Evolutionary conservation across 768 basidiomycete genomes (phyloP), one percentile per base, ranked within the genome.

Genomic region (Mycena amicta): DNA sequence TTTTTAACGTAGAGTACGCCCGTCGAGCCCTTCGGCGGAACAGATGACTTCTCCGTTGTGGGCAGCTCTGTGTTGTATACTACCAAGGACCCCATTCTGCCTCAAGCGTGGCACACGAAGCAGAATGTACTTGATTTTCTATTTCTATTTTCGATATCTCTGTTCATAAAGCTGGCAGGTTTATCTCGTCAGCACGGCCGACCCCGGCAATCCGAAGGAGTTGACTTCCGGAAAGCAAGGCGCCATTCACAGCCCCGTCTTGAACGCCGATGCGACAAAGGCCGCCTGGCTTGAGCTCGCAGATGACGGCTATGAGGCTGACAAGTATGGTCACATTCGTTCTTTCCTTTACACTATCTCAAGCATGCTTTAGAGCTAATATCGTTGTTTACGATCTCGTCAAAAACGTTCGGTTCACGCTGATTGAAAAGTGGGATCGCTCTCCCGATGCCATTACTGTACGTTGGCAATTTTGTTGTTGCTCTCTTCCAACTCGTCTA

Each of bases 201-300:
- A 86, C 40, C 66, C 70, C 31, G 70, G 74, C 18, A 69, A 79
- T 53, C 83, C 88, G 16, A 76, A 73, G 31, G 89, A 91, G 62
- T 76, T 98, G 47, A 96, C 95, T 0, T 85, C 89, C 12, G 92
- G 93, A 12, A 80, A 81, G 45, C 93, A 95, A 72, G 95, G 92
- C 29, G 95, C 94, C 18, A 88, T 85, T 6, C 86, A 83, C 64
- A 80, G 75, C n/a, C 89, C 93, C 0, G 81, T 84, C 5, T 85
- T 96, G 70, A 90, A 78, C 57, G 73, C 74, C 3, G 74, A 83
- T 46, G 91, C 89, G 0, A 80, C 80, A 50, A 89, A 89, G 71
- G 85, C 84, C 2, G 93, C 90, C 1, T 98, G 95, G 95, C 74
- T 92, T 37, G 91, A 98, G 71, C 82, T 95, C 60, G 86, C 88